Evolutionary conservation across 2,329 filamentous ascomycete species (phyloP), one percentile per base, ranked within the genome.

Genomic region (Trichoderma pleuroti): DNA sequence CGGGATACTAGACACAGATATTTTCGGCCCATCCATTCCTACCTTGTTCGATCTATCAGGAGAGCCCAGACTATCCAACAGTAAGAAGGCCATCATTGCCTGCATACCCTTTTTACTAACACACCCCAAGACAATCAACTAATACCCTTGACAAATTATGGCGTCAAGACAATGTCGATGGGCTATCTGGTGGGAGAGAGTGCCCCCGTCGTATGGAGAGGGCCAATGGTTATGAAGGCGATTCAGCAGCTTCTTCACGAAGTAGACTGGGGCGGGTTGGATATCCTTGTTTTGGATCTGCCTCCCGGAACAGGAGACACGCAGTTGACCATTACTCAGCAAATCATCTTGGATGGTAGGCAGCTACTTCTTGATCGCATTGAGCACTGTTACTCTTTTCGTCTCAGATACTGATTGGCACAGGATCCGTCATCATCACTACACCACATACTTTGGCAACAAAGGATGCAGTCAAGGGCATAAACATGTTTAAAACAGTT

Each of bases 131-230:
- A 92, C 75, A 94, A 94, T 76, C 91, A 94, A 76, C 86, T 99
- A 4, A 77, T 98, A 2, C 96, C 96, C 0, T 83, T 99, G 28
- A 94, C 92, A 26, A 97, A 97, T 78, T 98, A 98, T 83, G 96
- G 96, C 52, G 87, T 99, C 70, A 97, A 97, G 81, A 97, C 94
- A 68, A 99, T 99, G 96, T 98, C 94, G 0, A 98, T 99, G 93
- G 96, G 96, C 63, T 98, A 97, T 74, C 86, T 99, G 1, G 90
- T 97, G 1, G 88, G 88, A 24, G 91, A 93, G 74, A 87, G 90
- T 12, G 92, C 93, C 6, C 93, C 94, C 0, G 92, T 99, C 18
- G 94, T 96, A 36, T 99, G 96, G 96, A 90, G 96, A 65, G 96
- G 96, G 0, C 87, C 97, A 3, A 98, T 99, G 94, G 93, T 98